phyloP scores from a whole-genome alignment of 2,329 filamentous ascomycete species.

The Plenodomus tracheiphilus region DNA sequence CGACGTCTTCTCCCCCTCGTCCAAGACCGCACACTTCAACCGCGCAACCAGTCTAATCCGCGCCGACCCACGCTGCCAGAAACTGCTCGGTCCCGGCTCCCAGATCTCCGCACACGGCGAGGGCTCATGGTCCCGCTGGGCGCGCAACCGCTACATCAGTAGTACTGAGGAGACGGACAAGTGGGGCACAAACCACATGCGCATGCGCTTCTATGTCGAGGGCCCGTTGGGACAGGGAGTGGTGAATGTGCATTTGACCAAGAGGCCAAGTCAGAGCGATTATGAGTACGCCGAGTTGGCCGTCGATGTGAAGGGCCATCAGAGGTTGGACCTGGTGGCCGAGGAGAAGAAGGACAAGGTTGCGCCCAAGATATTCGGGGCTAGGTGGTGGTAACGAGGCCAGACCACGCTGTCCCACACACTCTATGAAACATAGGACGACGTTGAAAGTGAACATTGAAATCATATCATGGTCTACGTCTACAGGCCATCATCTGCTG shows the following conservation, averaged over 20 bases:
- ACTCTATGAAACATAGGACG: no score
- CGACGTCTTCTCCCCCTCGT: slow-evolving; percentile 60
- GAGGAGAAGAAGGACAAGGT: slow-evolving; percentile 31
- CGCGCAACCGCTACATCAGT: slow-evolving; percentile 62
- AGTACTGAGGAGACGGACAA: slow-evolving; percentile 71
- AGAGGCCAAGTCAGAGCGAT: slow-evolving; percentile 64
- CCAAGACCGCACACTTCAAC: slow-evolving; percentile 87
- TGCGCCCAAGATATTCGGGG: slow-evolving; percentile 43
- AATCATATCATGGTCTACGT: not conserved
- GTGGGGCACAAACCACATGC: slow-evolving; percentile 76
- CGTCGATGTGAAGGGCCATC: slow-evolving; percentile 72
- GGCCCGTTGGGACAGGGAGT: slow-evolving; percentile 74
- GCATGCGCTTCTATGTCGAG: slow-evolving; percentile 84
- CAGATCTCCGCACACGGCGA: slow-evolving; percentile 84
- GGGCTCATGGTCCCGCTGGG: slow-evolving; percentile 80
- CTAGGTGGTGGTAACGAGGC: slow-evolving; percentile 37
- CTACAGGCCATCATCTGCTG: not conserved
- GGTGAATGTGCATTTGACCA: slow-evolving; percentile 78
- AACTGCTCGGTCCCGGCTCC: slow-evolving; percentile 71
- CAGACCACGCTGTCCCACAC: no score
- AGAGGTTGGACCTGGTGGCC: slow-evolving; percentile 50
- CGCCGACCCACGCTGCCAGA: slow-evolving; percentile 69
- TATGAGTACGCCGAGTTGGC: slow-evolving; percentile 80
- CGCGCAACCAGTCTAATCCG: slow-evolving; percentile 80
- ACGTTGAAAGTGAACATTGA: not conserved